These are phyloP conservation scores for Bipolaris cookei DNA, from an alignment of 2,329 filamentous ascomycete genomes.

Conservation along the genomic window DNA sequence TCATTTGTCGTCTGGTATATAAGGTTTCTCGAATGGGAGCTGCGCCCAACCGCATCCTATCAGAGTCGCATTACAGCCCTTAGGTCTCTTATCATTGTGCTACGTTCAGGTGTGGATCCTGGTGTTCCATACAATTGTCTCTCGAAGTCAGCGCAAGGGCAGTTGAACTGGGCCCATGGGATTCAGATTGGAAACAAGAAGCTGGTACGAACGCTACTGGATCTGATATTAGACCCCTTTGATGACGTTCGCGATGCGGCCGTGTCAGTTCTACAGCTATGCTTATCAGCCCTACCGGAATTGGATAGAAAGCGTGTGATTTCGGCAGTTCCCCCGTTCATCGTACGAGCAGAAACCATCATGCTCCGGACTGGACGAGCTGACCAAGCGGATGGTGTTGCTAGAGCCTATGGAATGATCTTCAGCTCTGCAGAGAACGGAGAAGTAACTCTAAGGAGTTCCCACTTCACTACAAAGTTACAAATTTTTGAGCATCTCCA, in stretches of 20 bases:
- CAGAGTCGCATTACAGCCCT: constrained; percentile 85
- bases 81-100: constrained; percentile 70
- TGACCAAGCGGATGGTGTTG: constrained; percentile 91
- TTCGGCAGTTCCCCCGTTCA: constrained; percentile 30
- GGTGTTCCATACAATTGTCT: constrained; percentile 47
- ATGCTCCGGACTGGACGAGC: constrained; percentile 78
- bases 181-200: constrained; percentile 52
- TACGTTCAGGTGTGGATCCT: constrained; percentile 71
- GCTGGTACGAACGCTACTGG: constrained; percentile 70
- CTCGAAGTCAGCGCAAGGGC: constrained; percentile 57
- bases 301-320: constrained; percentile 19
- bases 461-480: constrained; percentile 39
- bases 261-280: constrained; percentile 53
- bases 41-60: constrained; percentile 84
- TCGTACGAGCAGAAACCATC: constrained; percentile 56
- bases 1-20: constrained; percentile 78
- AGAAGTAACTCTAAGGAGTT: constrained; percentile 18
- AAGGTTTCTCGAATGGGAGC: constrained; percentile 72
- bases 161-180: constrained; percentile 58
- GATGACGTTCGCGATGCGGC: constrained; percentile 79
- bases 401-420: constrained; percentile 74
- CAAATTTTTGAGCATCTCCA: constrained; percentile 65
- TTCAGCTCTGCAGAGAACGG: constrained; percentile 60
- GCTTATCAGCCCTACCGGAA: constrained; percentile 30
- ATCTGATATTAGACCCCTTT: constrained; percentile 86